These are phyloP conservation scores for Senna tora DNA, from an alignment of 306 rosid genomes.

Conservation along the genomic window DNA sequence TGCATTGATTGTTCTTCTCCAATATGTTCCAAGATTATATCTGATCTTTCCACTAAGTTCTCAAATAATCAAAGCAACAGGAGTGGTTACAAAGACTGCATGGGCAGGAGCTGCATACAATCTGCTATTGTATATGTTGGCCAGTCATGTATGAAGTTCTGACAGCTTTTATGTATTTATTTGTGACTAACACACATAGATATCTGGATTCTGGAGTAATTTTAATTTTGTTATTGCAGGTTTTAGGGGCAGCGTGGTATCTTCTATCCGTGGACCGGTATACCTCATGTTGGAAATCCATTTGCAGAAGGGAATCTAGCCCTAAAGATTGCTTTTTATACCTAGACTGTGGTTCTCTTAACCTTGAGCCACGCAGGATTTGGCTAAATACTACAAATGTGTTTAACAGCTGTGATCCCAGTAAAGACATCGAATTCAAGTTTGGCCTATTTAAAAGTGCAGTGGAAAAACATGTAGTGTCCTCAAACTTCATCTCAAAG, in stretches of 20 bases:
- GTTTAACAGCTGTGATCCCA: slow-evolving; percentile 67
- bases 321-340: slow-evolving; percentile 53
- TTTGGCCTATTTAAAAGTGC: slow-evolving; percentile 77
- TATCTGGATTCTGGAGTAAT: slow-evolving; percentile 19
- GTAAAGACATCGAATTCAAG: slow-evolving; percentile 46
- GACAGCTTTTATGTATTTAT: slow-evolving; percentile 5
- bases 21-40: slow-evolving; percentile 92
- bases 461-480: slow-evolving; percentile 64
- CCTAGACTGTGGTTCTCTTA: slow-evolving; percentile 66
- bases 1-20: slow-evolving; percentile 93
- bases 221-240: slow-evolving; percentile 56
- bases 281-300: slow-evolving; percentile 86
- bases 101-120: slow-evolving; percentile 99
- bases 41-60: slow-evolving; percentile 90
- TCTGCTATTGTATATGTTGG: slow-evolving; percentile 89
- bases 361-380: slow-evolving; percentile 25
- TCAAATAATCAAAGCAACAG: slow-evolving; percentile 92
- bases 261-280: slow-evolving; percentile 84
- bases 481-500: slow-evolving; percentile 63
- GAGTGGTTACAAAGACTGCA: slow-evolving; percentile 98
- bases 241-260: slow-evolving; percentile 97
- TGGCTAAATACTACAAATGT: slow-evolving; percentile 72
- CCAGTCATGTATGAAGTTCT: slow-evolving; percentile 84
- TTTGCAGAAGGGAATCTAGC: slow-evolving; percentile 60
- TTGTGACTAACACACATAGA: slow-evolving; percentile 4